Evolutionary conservation across 2,329 filamentous ascomycete genomes (phyloP), one percentile per base, ranked within the genome.

Genomic region (Hymenoscyphus occultus): DNA sequence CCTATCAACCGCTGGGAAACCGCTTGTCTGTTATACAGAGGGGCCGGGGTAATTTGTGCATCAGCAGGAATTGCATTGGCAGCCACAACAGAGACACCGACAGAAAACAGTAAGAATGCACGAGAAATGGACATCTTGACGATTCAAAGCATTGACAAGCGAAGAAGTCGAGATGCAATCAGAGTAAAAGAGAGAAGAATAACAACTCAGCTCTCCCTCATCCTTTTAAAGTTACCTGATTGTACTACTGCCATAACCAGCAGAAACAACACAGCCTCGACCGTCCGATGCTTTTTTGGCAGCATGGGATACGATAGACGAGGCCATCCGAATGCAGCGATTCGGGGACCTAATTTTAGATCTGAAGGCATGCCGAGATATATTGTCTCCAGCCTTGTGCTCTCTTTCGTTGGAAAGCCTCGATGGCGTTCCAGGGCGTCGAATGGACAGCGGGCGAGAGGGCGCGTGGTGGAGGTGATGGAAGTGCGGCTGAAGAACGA

Each of bases 101-200:
- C 4, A 12, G 60, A 62, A 42, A 62, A 31, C 35, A 57, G 32
- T 22, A 62, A 32, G 19, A 62, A 51, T 3, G 56, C 28, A 42
- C 60, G 45, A 19, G 59, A 61, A 51, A 61, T 56, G n/a, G 59
- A 51, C 60, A 62, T 62, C 31, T 42, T 56, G 60, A 22, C 35
- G 39, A 57, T 39, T 35, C 45, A 31, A 51, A 22, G 16, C 7
- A n/a, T 42, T n/a, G 48, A 42, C 28, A 31, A n/a, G 40, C n/a
- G 16, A 42, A 10, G n/a, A 54, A 39, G 35, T 31, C 31, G 19
- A 22, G 56, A 40, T 31, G 32, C n/a, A 56, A 62, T 14, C 28
- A 56, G 51, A 40, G 31, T 4, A 48, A 42, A 56, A 56, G 31
- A 39, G n/a, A 32, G 40, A 39, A 35, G 22, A 61, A 40, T 39